Conservation (phyloP, 371 early-diverging fungal genomes). For the Rhizopus microsporus region DNA sequence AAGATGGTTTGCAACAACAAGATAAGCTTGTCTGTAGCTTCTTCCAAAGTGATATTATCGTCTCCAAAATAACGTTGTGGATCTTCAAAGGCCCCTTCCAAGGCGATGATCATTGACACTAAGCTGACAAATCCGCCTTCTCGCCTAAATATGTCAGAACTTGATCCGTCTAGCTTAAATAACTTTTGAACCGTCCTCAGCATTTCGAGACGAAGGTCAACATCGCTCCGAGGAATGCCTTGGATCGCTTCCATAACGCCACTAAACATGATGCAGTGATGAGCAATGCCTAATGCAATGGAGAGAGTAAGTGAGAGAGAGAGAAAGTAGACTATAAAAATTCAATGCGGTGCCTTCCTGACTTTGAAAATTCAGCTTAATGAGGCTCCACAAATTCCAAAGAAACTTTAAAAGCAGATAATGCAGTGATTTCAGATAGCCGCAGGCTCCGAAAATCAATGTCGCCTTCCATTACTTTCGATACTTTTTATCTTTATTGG, state of each 20-base stretch:
- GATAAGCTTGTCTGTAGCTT: constrained; percentile 20
- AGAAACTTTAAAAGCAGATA: not conserved
- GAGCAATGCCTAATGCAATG: not conserved
- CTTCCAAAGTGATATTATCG: constrained; percentile 31
- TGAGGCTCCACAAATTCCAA: not conserved
- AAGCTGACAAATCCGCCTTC: constrained; percentile 68
- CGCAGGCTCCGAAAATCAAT: too few species aligned
- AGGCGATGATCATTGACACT: constrained; percentile 61
- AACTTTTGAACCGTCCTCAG: constrained; percentile 55
- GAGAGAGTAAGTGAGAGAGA: not conserved
- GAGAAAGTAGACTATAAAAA: not conserved
- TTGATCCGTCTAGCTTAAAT: constrained; percentile 43
- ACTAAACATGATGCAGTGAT: constrained; percentile 31
- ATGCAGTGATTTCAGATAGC: not conserved
- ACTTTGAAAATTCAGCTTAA: not conserved
- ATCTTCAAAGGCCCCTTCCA: constrained; percentile 60
- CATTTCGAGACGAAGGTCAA: constrained; percentile 60
- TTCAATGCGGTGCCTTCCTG: constrained; percentile 1
- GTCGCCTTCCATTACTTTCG: too few species aligned
- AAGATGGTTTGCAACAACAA: constrained; percentile 53
- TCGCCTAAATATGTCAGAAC: constrained; percentile 60
- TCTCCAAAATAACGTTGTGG: constrained; percentile 27
- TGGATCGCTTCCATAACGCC: constrained; percentile 67
- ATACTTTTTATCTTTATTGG: too few species aligned
- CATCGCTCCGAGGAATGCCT: constrained; percentile 53